phyloP scores from a whole-genome alignment of 352 stramenopile genomes.

The Plasmopara viticola region DNA sequence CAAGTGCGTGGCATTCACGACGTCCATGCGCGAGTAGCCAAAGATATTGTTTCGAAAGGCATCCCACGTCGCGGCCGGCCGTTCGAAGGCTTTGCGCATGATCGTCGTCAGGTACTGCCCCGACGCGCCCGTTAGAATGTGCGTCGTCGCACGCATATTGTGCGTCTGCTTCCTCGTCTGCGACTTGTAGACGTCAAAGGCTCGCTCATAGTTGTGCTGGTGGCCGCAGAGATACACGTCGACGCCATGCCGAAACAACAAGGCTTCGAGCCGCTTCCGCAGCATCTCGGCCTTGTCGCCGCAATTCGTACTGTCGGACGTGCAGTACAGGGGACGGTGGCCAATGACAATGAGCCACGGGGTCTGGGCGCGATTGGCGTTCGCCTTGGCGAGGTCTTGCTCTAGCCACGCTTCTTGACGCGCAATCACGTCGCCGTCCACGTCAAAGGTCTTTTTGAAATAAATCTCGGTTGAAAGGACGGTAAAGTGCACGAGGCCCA shows the following conservation, averaged over 20 bases:
- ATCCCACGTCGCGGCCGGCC: slow-evolving; percentile 46
- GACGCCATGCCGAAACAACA: slow-evolving; percentile 70
- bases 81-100: slow-evolving; percentile 73
- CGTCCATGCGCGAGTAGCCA: slow-evolving; percentile 74
- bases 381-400: slow-evolving; percentile 51
- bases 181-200: slow-evolving; percentile 70
- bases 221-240: slow-evolving; percentile 86
- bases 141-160: slow-evolving; percentile 80
- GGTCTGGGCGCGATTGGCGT: slow-evolving; percentile 50
- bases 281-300: slow-evolving; percentile 53
- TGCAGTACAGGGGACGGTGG: slow-evolving; percentile 87
- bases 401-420: slow-evolving; percentile 62
- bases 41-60: slow-evolving; percentile 83
- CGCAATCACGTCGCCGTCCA: slow-evolving; percentile 39
- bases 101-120: slow-evolving; percentile 71
- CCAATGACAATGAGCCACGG: slow-evolving; percentile 84
- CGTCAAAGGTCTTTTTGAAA: slow-evolving; percentile 62
- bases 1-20: slow-evolving; percentile 81
- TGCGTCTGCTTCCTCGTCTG: slow-evolving; percentile 47
- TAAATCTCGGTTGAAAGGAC: slow-evolving; percentile 85
- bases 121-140: slow-evolving; percentile 84
- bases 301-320: slow-evolving; percentile 64
- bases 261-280: slow-evolving; percentile 58
- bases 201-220: slow-evolving; percentile 88
- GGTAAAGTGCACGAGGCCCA: slow-evolving; percentile 82